These are phyloP conservation scores for Raffaelea ambrosiae DNA, from an alignment of 2,329 filamentous ascomycete genomes.

Conservation along the genomic window DNA sequence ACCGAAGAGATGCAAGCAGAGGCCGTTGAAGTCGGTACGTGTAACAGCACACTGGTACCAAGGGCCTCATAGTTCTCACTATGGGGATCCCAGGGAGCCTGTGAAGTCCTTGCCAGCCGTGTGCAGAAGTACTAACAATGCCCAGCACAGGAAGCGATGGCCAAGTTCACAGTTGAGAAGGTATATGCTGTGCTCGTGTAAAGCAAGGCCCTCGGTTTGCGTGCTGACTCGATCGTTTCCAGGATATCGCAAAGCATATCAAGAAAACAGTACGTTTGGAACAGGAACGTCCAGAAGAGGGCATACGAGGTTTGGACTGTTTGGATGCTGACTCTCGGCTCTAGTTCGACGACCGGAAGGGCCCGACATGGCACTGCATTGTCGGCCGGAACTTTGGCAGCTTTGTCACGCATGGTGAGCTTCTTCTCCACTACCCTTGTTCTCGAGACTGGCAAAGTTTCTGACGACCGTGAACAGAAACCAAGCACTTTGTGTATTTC, in stretches of 20 bases:
- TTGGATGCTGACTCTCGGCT: too few relatives aligned
- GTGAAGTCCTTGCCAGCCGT: too few relatives aligned
- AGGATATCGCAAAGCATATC: conserved; percentile 95
- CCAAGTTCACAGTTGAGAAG: conserved; percentile 55
- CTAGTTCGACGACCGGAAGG: conserved; percentile 94
- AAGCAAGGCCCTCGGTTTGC: not conserved
- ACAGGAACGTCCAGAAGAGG: too few relatives aligned
- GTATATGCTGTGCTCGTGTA: conserved; percentile 20
- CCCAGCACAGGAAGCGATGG: conserved; percentile 54
- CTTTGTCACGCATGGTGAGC: conserved; percentile 91
- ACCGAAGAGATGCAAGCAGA: conserved; percentile 96
- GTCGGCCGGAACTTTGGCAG: conserved; percentile 98
- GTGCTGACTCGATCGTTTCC: conserved; percentile 2
- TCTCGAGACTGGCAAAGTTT: too few relatives aligned
- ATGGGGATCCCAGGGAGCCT: too few relatives aligned
- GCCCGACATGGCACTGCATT: conserved; percentile 98
- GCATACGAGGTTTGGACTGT: too few relatives aligned
- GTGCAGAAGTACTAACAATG: too few relatives aligned
- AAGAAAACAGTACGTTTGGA: conserved; percentile 67
- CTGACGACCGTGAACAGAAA: conserved; percentile 50
- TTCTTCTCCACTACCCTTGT: not conserved
- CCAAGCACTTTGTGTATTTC: conserved; percentile 99
- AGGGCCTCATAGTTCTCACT: too few relatives aligned
- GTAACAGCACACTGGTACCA: not conserved
- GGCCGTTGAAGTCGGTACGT: conserved; percentile 88